These are phyloP conservation scores for Neofusicoccum kwambonambiense DNA, from an alignment of 2,329 filamentous ascomycete genomes.

Conservation along the genomic window DNA sequence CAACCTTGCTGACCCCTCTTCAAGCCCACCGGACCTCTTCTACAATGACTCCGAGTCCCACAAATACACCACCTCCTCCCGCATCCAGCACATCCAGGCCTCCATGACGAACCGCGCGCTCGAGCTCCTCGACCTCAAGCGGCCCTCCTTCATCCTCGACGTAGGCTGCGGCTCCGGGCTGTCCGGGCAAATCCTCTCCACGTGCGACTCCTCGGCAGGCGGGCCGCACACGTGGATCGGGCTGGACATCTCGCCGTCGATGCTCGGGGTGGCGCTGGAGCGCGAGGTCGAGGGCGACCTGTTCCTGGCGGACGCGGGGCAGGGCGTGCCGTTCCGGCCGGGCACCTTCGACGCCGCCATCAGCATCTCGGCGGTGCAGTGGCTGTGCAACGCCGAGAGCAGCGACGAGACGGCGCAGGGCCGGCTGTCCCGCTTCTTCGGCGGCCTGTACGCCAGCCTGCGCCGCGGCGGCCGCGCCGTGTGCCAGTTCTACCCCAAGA, in stretches of 20 bases:
- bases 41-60: constrained; percentile 94
- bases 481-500: constrained; percentile 98
- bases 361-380: constrained; percentile 94
- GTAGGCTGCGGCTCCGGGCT: constrained; percentile 95
- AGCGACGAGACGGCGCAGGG: constrained; percentile 79
- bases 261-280: constrained; percentile 93
- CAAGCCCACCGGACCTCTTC: constrained; percentile 89
- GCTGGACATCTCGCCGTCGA: constrained; percentile 92
- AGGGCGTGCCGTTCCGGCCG: constrained; percentile 89
- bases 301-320: constrained; percentile 91
- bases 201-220: constrained; percentile 65
- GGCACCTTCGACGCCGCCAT: constrained; percentile 94
- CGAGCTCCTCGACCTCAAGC: constrained; percentile 77
- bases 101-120: constrained; percentile 93
- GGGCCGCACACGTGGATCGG: constrained; percentile 95
- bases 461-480: constrained; percentile 84
- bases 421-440: constrained; percentile 82
- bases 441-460: constrained; percentile 82
- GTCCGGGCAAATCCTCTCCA: constrained; percentile 87
- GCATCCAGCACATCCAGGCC: constrained; percentile 93
- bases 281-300: constrained; percentile 90
- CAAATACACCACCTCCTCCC: constrained; percentile 95
- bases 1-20: constrained; percentile 25
- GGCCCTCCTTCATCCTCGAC: constrained; percentile 87
- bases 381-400: constrained; percentile 94